phyloP scores from a whole-genome alignment of 352 stramenopile genomes.

The Phytopythium delawarense region DNA sequence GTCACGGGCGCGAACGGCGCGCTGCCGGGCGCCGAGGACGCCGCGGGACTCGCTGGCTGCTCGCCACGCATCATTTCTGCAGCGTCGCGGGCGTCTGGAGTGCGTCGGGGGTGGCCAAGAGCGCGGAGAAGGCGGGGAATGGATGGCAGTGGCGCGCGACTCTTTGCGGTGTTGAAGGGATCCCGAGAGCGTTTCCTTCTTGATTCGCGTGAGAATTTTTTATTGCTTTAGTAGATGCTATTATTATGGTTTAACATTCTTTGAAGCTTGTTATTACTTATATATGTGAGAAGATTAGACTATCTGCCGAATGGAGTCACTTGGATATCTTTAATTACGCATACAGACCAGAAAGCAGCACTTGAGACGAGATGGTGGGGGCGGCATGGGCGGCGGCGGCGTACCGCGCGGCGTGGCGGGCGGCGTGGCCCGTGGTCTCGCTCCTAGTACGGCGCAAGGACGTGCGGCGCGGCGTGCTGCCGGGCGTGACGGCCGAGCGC shows the following conservation, averaged over 20 bases:
- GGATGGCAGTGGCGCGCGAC: neutral
- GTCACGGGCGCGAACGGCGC: conserved; percentile 36
- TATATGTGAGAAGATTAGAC: too few species aligned
- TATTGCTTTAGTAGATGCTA: neutral
- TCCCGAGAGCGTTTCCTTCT: neutral
- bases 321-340: neutral
- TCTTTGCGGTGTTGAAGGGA: conserved; percentile 1
- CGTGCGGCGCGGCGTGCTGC: conserved; percentile 24
- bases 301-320: too few species aligned
- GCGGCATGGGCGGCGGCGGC: conserved; percentile 14
- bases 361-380: neutral
- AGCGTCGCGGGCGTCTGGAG: neutral
- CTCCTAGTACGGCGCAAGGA: conserved; percentile 61
- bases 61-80: conserved; percentile 6
- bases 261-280: neutral
- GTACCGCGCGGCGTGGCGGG: conserved; percentile 55
- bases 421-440: conserved; percentile 40
- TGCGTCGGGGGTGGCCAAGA: neutral
- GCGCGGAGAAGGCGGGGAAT: neutral
- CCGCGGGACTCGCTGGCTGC: neutral
- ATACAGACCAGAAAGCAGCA: neutral
- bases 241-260: too few species aligned
- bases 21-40: neutral
- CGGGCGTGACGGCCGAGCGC: conserved; percentile 36
- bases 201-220: neutral